Percentiles rank a stretch among this genome's conserved stretches.
Evolutionary conservation across 2,329 filamentous ascomycete species (phyloP).

Genomic region (Fusarium compactum): DNA sequence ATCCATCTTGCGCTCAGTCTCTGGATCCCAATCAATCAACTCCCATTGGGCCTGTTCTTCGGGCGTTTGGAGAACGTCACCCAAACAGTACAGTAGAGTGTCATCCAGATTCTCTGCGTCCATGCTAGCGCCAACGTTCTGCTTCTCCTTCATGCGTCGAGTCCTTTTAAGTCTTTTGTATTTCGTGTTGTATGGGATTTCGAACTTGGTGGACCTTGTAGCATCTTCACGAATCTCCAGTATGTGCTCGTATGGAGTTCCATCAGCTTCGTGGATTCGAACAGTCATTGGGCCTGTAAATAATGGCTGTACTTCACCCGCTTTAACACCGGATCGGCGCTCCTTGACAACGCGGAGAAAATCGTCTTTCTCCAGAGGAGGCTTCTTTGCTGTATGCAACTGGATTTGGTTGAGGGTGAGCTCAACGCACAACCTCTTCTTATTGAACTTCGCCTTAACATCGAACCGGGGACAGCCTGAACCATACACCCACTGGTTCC

Average conservation of each 20-base stretch:
- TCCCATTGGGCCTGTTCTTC: slow-evolving; percentile 88
- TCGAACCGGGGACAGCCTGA: slow-evolving; percentile 90
- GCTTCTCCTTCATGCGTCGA: slow-evolving; percentile 82
- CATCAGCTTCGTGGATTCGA: slow-evolving; percentile 96
- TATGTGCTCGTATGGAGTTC: slow-evolving; percentile 97
- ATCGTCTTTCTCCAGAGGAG: slow-evolving; percentile 73
- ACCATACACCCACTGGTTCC: slow-evolving; percentile 90
- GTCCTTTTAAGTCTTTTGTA: slow-evolving; percentile 97
- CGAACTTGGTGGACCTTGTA: slow-evolving; percentile 80
- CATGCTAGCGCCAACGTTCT: slow-evolving; percentile 65
- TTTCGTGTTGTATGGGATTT: slow-evolving; percentile 98
- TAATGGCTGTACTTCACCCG: slow-evolving; percentile 77
- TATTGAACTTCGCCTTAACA: slow-evolving; percentile 92
- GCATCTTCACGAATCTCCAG: slow-evolving; percentile 91
- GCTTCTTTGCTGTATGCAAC: slow-evolving; percentile 58
- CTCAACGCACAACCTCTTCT: slow-evolving; percentile 95
- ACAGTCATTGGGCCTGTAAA: slow-evolving; percentile 99
- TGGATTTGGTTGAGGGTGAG: slow-evolving; percentile 87
- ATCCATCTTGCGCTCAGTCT: slow-evolving; percentile 91
- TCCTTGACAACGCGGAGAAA: slow-evolving; percentile 91
- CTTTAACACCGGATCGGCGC: slow-evolving; percentile 74
- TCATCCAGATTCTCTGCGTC: slow-evolving; percentile 78
- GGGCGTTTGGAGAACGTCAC: slow-evolving; percentile 86
- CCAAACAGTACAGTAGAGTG: slow-evolving; percentile 88
- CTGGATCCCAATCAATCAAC: slow-evolving; percentile 87